Evolutionary conservation across 495 filamentous ascomycete genomes (phyloP).

Genomic region (Lasiosphaeria miniovina): DNA sequence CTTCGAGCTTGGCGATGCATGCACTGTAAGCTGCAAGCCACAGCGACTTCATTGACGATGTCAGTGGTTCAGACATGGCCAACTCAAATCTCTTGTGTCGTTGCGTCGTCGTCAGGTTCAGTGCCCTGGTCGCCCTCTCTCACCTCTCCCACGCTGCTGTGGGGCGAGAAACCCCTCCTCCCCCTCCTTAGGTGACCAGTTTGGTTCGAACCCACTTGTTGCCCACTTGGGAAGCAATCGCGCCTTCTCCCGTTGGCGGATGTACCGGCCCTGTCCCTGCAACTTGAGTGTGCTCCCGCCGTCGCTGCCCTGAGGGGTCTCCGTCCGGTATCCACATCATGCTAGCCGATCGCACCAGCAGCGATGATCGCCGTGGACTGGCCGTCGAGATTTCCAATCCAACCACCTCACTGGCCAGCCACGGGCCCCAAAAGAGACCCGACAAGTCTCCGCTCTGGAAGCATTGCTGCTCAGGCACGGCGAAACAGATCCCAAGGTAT

Average conservation of each 20-base stretch:
- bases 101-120: background rate
- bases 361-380: background rate
- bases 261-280: no score
- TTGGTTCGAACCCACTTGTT: no score
- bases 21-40: background rate
- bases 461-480: no score
- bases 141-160: slow-evolving; percentile 2
- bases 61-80: background rate
- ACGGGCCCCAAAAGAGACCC: no score
- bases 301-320: no score
- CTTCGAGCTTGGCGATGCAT: background rate
- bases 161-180: background rate
- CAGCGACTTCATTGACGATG: background rate
- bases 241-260: no score
- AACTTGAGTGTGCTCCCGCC: background rate
- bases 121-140: background rate
- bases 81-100: background rate
- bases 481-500: no score
- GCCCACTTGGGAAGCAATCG: no score
- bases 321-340: background rate
- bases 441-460: no score
- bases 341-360: slow-evolving; percentile 14
- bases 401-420: slow-evolving; percentile 4
- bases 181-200: no score
- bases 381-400: background rate